Base-by-base conservation (phyloP, 768 basidiomycete genomes). In the Tricholoma matsutake region DNA sequence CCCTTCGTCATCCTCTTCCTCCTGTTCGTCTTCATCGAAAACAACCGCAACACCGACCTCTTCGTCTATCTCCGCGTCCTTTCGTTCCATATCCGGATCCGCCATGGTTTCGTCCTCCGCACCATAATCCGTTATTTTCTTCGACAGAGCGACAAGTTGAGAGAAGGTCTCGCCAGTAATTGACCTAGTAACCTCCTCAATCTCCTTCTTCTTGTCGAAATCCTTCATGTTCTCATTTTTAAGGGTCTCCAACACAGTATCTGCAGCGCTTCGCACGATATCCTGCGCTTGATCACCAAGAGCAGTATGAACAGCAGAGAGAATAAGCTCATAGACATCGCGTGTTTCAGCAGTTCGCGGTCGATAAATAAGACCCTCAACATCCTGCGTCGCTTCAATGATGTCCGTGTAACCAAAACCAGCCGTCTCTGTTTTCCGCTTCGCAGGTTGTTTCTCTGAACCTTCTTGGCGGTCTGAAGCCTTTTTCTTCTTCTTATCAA, bases 31-130 rank as follows among this genome's bases (percentile, higher is more conserved):
- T 69, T 98, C 96, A 65, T 98, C 96, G 61, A 98, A 98, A 5
- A 98, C 89, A 7, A 99, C 96, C 0, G 96, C 96, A 1, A 99
- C 96, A n/a, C 96, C 96, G 47, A 92, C 87, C 67, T 96, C 95
- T 61, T 95, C 95, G 64, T 98, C 96, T 67, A 98, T 94, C 73
- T 91, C 94, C 2, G 86, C 92, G 60, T 92, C 92, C 72, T 89
- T 88, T 52, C 83, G 79, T 70, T 92, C 94, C 75, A 82, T 80
- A 65, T 93, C 92, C 0, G 89, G 89, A 68, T 95, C 94, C 0
- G 75, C 86, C 75, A 86, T 83, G 16, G 80, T 73, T 72, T 92
- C 93, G 63, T 96, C 94, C 70, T 95, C 92, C 0, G 87, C 91
- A 34, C 88, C 88, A 62, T 94, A 99, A 75, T 99, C 97, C 0